phyloP scores from a whole-genome alignment of 805 yeast species.

The Candida nanaspora region DNA sequence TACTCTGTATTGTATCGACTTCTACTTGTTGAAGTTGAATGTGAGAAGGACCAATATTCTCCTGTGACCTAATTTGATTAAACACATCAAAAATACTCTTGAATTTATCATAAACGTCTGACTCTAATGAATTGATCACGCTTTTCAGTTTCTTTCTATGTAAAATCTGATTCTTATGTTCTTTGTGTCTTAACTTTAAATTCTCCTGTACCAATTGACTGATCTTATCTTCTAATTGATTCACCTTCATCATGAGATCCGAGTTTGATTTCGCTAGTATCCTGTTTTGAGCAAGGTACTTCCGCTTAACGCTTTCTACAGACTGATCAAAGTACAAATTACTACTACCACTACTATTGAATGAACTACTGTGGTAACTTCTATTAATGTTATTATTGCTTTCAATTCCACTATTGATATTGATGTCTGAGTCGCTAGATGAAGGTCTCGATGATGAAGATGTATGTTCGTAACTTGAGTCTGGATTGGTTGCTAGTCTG shows the following conservation, averaged over 20 bases:
- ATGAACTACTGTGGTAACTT: neutral
- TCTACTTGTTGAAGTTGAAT: too few relatives aligned
- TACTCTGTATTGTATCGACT: too few relatives aligned
- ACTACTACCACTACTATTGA: neutral
- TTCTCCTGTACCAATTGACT: conserved; percentile 17
- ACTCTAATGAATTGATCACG: conserved; percentile 34
- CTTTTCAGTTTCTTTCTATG: conserved; percentile 3
- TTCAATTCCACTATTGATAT: too few relatives aligned
- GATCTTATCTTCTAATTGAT: conserved; percentile 45
- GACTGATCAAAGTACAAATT: neutral
- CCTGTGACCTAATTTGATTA: conserved; percentile 31
- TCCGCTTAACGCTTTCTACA: conserved; percentile 10
- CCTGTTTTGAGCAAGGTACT: conserved; percentile 41
- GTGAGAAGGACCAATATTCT: conserved; percentile 26
- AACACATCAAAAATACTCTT: conserved; percentile 39
- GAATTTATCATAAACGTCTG: conserved; percentile 31
- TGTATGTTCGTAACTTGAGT: neutral
- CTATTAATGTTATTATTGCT: neutral
- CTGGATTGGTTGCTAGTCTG: neutral
- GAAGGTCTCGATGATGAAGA: conserved; percentile 1
- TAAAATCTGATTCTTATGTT: conserved; percentile 15
- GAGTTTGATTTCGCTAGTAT: conserved; percentile 57
- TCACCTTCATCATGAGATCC: conserved; percentile 39
- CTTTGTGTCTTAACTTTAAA: conserved; percentile 17
- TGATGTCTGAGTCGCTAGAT: neutral